Evolutionary conservation across 208 protist genomes (phyloP).

Genomic region (Acanthamoeba royreba): DNA sequence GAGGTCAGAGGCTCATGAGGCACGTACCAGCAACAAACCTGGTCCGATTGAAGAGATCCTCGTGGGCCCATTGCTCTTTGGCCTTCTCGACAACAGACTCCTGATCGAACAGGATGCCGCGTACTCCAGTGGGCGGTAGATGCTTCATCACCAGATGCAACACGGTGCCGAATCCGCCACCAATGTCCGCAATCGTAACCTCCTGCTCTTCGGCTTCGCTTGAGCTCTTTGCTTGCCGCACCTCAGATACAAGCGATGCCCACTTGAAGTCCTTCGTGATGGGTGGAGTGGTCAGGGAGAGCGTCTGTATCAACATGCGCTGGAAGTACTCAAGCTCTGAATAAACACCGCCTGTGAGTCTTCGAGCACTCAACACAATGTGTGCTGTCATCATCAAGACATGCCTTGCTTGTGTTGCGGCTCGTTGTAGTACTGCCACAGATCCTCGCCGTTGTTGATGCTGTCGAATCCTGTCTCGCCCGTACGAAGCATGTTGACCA

Average conservation of each 20-base stretch:
- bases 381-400: no score
- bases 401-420: not conserved
- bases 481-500: not conserved
- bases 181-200: not conserved
- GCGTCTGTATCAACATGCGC: not conserved
- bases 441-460: not conserved
- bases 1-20: no score
- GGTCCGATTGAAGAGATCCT: not conserved
- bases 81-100: not conserved
- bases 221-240: not conserved
- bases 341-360: no score
- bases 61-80: not conserved
- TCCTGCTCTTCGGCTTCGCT: no score
- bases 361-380: not conserved
- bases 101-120: slow-evolving; percentile 23
- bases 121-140: not conserved
- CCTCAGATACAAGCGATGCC: not conserved
- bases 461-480: not conserved
- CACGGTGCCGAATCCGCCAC: not conserved
- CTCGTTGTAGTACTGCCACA: slow-evolving; percentile 15
- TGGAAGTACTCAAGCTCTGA: not conserved
- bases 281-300: not conserved
- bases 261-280: slow-evolving; percentile 40
- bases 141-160: not conserved
- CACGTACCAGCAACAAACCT: not conserved